These are phyloP conservation scores for Penicillium sp. DNA, from an alignment of 2,329 filamentous ascomycete genomes.

Conservation along the genomic window DNA sequence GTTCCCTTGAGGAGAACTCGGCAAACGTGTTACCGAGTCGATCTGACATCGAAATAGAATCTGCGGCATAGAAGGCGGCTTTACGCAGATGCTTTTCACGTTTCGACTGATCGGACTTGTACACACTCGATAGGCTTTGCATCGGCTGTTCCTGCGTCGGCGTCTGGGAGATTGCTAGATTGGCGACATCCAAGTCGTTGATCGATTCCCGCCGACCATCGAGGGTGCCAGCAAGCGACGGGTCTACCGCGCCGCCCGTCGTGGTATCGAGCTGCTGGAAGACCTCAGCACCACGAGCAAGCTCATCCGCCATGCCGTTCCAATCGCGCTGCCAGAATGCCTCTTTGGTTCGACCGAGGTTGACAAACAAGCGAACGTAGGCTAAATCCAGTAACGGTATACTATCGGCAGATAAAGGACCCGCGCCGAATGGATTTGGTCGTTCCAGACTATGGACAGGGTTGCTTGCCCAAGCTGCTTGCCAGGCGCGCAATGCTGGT, in stretches of 20 bases:
- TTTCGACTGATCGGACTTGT: conserved; percentile 52
- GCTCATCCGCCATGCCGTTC: conserved; percentile 83
- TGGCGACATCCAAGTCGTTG: conserved; percentile 36
- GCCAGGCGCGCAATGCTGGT: conserved; percentile 90
- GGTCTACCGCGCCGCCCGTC: conserved; percentile 31
- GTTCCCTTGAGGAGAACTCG: conserved; percentile 76
- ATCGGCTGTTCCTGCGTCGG: conserved; percentile 35
- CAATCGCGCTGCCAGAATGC: conserved; percentile 93
- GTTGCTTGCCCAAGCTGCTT: conserved; percentile 84
- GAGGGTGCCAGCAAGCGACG: conserved; percentile 25
- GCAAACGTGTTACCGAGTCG: conserved; percentile 81
- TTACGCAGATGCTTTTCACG: conserved; percentile 86
- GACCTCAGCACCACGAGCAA: conserved; percentile 73
- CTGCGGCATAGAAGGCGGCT: conserved; percentile 92
- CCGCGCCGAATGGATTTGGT: conserved; percentile 76
- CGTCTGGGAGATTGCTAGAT: conserved; percentile 38
- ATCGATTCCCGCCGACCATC: conserved; percentile 35
- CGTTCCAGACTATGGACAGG: conserved; percentile 79
- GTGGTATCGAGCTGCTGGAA: conserved; percentile 63
- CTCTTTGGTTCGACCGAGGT: conserved; percentile 87
- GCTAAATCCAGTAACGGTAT: conserved; percentile 89
- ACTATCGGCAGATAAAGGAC: conserved; percentile 82
- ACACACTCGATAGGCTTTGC: conserved; percentile 30
- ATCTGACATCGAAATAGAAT: conserved; percentile 84
- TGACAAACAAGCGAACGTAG: conserved; percentile 88